Evolutionary conservation across 2,329 filamentous ascomycete genomes (phyloP).

Genomic region (Rhinocladiella mackenziei): DNA sequence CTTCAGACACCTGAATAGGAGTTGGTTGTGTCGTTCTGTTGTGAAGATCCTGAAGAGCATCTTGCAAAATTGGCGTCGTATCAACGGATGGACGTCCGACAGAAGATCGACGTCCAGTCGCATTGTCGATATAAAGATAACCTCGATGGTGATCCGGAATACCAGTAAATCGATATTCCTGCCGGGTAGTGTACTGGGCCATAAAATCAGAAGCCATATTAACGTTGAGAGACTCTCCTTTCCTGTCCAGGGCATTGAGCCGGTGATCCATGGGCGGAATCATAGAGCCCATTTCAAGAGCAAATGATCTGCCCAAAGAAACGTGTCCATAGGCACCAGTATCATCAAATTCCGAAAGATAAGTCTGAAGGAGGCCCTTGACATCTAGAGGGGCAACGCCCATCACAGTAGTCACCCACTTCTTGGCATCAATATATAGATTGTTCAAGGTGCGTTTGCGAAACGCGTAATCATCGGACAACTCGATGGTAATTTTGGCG

Average conservation of each 20-base stretch:
- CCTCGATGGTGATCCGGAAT: slow-evolving; percentile 57
- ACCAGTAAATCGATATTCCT: slow-evolving; percentile 89
- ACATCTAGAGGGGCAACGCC: slow-evolving; percentile 86
- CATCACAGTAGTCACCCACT: slow-evolving; percentile 76
- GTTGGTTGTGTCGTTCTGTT: slow-evolving; percentile 65
- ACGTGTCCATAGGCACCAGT: slow-evolving; percentile 88
- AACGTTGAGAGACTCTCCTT: slow-evolving; percentile 64
- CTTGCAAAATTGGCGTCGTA: slow-evolving; percentile 44
- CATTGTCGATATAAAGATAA: slow-evolving; percentile 10
- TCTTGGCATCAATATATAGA: slow-evolving; percentile 70
- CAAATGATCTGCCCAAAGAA: slow-evolving; percentile 88
- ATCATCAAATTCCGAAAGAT: slow-evolving; percentile 90
- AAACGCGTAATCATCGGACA: slow-evolving; percentile 90
- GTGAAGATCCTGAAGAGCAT: slow-evolving; percentile 68
- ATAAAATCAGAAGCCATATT: slow-evolving; percentile 95
- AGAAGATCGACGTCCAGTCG: slow-evolving; percentile 19
- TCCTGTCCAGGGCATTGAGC: slow-evolving; percentile 72
- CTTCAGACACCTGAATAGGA: slow-evolving; percentile 65
- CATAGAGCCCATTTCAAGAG: slow-evolving; percentile 81
- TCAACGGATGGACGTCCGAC: slow-evolving; percentile 31
- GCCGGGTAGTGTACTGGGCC: slow-evolving; percentile 92
- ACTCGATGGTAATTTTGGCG: slow-evolving; percentile 74
- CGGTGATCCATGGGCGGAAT: slow-evolving; percentile 84
- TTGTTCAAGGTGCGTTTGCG: slow-evolving; percentile 73
- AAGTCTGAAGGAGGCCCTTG: slow-evolving; percentile 89